Base-by-base conservation (phyloP, 2,329 filamentous ascomycete species). In the Scedosporium minutisporum region DNA sequence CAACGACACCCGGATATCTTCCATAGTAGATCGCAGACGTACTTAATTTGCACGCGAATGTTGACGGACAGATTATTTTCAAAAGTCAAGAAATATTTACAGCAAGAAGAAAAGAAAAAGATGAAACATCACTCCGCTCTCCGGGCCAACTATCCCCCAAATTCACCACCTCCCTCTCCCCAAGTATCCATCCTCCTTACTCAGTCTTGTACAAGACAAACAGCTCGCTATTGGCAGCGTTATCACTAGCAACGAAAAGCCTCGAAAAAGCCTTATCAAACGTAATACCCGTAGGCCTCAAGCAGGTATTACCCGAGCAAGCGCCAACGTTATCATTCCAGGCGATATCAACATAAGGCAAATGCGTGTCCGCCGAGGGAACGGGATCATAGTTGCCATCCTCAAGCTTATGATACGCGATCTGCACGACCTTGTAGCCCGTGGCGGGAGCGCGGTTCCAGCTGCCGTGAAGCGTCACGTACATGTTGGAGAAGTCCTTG, bases 381-480 rank as follows among this genome's bases (percentile, higher is more conserved):
- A 72, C 71, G 44, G 73, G 72, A 44, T 74, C 71, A 58, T 71
- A 72, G 14, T 46, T 53, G 23, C 69, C 71, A 60, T 65, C 65
- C 3, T 61, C 60, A 23, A 68, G 66, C 58, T 59, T 64, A 1
- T 65, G 68, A 60, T 75, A 77, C 3, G 73, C 73, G 12, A 77
- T 68, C 46, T 71, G 65, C n/a, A 73, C 68, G 14, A 77, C 69
- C 67, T 74, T 74, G 68, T 76, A 77, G 1, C 75, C 75, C 16
- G 70, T 70, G 1, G 75, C 72, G 3, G 68, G 68, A 18, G 70
- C 68, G 23, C 74, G 70, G 67, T 76, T 73, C 82, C 85, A 87
- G 63, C 79, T 82, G 2, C 85, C 85, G 69, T 86, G 85, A 68
- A 87, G 84, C 0, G 82, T 78, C 29, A 87, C 76, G 77, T 82